Evolutionary conservation across 345 rosid species (phyloP).

Genomic region (Sonneratia alba): DNA sequence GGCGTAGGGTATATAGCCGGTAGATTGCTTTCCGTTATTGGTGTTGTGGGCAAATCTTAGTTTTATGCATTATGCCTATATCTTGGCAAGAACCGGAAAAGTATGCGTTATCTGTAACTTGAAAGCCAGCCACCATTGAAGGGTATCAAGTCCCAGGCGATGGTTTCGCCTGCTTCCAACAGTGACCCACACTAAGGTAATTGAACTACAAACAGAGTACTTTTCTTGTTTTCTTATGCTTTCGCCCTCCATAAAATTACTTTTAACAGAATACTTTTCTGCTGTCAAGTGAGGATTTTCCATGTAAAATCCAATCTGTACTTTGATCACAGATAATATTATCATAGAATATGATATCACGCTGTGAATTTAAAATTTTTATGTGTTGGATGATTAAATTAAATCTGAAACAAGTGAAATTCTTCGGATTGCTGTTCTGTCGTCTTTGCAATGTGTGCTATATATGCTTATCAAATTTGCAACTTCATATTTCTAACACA

Average conservation of each 20-base stretch:
- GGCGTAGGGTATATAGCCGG: too few relatives aligned
- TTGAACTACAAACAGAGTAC: background rate
- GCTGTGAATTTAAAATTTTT: too few relatives aligned
- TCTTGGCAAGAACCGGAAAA: conserved; percentile 73
- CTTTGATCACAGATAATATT: too few relatives aligned
- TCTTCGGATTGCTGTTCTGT: too few relatives aligned
- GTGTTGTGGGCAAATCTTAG: background rate
- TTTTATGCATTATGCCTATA: background rate
- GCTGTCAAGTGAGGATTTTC: too few relatives aligned
- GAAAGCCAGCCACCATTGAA: conserved; percentile 86
- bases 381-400: too few relatives aligned
- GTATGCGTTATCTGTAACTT: conserved; percentile 93
- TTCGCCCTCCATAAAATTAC: background rate
- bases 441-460: too few relatives aligned
- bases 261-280: background rate
- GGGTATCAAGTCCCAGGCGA: conserved; percentile 85
- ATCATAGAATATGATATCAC: too few relatives aligned
- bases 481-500: too few relatives aligned
- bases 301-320: too few relatives aligned
- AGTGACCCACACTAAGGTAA: conserved; percentile 52
- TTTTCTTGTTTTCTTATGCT: background rate
- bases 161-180: conserved; percentile 88
- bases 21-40: too few relatives aligned
- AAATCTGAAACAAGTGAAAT: too few relatives aligned
- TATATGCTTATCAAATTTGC: background rate